These are phyloP conservation scores for Cutaneotrichosporon sp. DNA, from an alignment of 1,284 basidiomycete genomes.

Conservation along the genomic window DNA sequence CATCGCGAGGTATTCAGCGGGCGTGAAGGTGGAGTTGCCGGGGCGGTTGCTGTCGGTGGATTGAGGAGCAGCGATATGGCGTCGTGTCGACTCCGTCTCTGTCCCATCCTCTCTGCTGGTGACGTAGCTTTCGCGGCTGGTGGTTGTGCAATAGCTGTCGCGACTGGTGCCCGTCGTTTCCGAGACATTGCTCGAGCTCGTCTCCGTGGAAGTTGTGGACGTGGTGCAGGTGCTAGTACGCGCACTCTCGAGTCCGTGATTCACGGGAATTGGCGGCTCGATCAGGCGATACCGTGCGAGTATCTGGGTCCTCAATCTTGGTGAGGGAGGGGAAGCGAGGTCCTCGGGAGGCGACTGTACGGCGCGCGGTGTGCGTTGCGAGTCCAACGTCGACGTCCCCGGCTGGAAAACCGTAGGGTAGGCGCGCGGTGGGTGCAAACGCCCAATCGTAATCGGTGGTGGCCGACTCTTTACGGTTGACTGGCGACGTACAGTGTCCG, in stretches of 20 bases:
- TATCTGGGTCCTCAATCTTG: slow-evolving; percentile 1
- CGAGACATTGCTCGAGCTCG: neutral
- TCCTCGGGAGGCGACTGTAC: no score
- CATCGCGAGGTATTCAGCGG: no score
- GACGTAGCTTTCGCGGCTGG: neutral
- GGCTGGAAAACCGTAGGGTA: neutral
- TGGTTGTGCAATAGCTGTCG: neutral
- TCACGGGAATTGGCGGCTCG: neutral
- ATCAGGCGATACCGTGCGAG: neutral
- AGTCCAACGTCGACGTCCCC: neutral
- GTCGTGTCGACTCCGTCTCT: neutral
- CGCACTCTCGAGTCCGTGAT: neutral
- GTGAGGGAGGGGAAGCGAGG: no score
- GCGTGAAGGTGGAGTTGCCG: no score
- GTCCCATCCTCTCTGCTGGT: neutral
- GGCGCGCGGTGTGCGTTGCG: neutral
- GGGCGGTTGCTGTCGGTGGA: no score
- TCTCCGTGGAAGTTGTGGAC: no score
- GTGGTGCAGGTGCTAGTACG: neutral
- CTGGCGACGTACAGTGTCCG: neutral
- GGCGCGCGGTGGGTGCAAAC: neutral
- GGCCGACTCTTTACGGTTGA: neutral
- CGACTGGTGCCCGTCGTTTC: neutral
- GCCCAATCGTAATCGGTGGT: neutral
- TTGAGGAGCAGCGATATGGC: neutral